Evolutionary conservation across 306 rosid genomes (phyloP).

Genomic region (Casuarina glauca): DNA sequence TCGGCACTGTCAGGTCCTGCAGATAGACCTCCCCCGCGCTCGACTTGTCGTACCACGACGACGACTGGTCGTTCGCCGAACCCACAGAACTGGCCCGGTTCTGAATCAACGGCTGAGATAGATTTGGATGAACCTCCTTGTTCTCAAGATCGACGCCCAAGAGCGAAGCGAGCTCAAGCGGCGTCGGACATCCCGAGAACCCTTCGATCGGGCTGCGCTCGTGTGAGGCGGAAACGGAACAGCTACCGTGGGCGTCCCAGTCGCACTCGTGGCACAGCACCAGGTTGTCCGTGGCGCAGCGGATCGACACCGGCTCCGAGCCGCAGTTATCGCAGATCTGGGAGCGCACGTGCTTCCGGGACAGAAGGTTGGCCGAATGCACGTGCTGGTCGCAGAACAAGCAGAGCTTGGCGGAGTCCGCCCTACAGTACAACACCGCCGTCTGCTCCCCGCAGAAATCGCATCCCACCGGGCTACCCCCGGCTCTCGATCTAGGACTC

Average conservation of each 20-base stretch:
- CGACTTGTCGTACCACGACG: slow-evolving; percentile 25
- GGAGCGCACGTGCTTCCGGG: slow-evolving; percentile 58
- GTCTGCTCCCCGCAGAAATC: slow-evolving; percentile 55
- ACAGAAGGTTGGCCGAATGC: slow-evolving; percentile 62
- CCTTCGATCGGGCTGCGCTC: slow-evolving; percentile 44
- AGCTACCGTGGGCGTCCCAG: slow-evolving; percentile 56
- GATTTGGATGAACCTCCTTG: slow-evolving; percentile 10
- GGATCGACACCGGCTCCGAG: slow-evolving; percentile 52
- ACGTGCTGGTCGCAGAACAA: slow-evolving; percentile 67
- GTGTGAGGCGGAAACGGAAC: slow-evolving; percentile 47
- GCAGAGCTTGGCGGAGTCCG: slow-evolving; percentile 76
- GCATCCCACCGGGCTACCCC: slow-evolving; percentile 40
- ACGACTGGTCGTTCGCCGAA: slow-evolving; percentile 15
- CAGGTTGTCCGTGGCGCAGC: slow-evolving; percentile 59
- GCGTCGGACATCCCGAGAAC: slow-evolving; percentile 63
- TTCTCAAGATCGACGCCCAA: slow-evolving; percentile 51
- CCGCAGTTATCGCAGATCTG: slow-evolving; percentile 70
- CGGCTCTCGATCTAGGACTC: slow-evolving; percentile 30
- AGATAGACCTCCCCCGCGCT: slow-evolving; percentile 19
- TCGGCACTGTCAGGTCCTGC: slow-evolving; percentile 55
- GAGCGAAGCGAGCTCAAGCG: slow-evolving; percentile 50
- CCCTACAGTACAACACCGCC: slow-evolving; percentile 63
- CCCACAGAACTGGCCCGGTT: slow-evolving; percentile 12
- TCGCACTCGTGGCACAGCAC: slow-evolving; percentile 66
- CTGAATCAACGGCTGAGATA: slow-evolving; percentile 13